Conservation (phyloP, 441 rosid species). For the Corymbia calophylla region DNA sequence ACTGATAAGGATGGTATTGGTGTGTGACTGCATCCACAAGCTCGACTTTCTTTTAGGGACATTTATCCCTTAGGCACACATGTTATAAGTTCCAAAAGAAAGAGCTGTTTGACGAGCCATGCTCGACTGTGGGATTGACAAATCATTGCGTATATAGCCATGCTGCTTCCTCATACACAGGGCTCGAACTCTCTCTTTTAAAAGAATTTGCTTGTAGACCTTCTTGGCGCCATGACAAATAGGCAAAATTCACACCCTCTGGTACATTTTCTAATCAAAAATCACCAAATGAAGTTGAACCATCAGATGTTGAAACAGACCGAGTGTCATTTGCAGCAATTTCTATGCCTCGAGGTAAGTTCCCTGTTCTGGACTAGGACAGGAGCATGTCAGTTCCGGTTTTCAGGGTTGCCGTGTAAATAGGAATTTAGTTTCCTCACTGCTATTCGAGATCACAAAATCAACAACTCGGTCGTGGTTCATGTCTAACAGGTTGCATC, state of each 20-base stretch:
- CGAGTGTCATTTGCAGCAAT: neutral
- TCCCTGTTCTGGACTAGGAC: neutral
- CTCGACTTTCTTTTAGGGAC: neutral
- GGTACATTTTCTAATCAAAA: neutral
- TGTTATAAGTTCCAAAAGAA: neutral
- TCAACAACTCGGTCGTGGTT: neutral
- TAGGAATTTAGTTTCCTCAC: neutral
- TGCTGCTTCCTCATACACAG: neutral
- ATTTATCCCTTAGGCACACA: neutral
- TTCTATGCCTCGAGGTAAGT: neutral
- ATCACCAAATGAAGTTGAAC: neutral
- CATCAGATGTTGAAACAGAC: neutral
- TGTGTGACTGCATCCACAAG: neutral
- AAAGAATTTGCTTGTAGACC: neutral
- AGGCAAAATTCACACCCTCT: neutral
- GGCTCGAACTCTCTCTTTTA: neutral
- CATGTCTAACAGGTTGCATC: slow-evolving; percentile 23
- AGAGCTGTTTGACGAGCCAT: neutral
- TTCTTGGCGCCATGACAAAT: neutral
- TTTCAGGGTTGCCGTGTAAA: neutral
- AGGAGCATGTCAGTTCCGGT: neutral
- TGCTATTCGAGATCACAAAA: neutral
- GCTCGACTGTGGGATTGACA: neutral
- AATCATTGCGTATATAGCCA: neutral
- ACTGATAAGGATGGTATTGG: neutral